Percentiles rank a stretch among this genome's conserved stretches.
phyloP scores from a whole-genome alignment of 1,284 basidiomycete species.

The Sanghuangporus weigelae region DNA sequence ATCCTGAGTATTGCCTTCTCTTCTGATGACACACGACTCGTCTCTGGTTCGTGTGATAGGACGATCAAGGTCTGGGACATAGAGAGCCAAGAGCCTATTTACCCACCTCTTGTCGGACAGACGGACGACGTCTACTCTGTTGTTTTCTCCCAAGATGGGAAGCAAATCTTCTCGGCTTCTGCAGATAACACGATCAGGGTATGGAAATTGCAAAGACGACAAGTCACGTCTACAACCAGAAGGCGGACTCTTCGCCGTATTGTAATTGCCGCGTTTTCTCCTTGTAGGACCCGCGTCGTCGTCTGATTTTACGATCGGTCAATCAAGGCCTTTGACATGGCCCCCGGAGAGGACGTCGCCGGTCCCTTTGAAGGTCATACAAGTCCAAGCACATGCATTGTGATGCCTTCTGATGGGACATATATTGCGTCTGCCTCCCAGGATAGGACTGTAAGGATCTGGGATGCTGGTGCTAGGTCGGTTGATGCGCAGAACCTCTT shows the following conservation, averaged over 20 bases:
- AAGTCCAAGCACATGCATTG: constrained; percentile 19
- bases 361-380: constrained; percentile 17
- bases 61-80: background rate
- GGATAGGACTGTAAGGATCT: constrained; percentile 8
- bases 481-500: background rate
- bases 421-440: constrained; percentile 3
- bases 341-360: background rate
- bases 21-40: background rate
- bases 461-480: background rate
- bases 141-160: background rate
- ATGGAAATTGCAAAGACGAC: background rate
- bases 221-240: background rate
- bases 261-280: constrained; percentile 9
- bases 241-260: constrained; percentile 16
- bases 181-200: background rate
- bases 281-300: constrained; percentile 2
- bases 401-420: constrained; percentile 2
- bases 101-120: background rate
- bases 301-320: constrained; percentile 4
- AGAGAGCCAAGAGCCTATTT: background rate
- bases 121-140: background rate
- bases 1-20: background rate
- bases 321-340: constrained; percentile 21
- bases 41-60: background rate
- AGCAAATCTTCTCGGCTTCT: constrained; percentile 1